Percentiles rank a stretch among this genome's conserved stretches.
These are phyloP conservation scores for Striga asiatica DNA, from an alignment of 257 asterid genomes.

Conservation along the genomic window DNA sequence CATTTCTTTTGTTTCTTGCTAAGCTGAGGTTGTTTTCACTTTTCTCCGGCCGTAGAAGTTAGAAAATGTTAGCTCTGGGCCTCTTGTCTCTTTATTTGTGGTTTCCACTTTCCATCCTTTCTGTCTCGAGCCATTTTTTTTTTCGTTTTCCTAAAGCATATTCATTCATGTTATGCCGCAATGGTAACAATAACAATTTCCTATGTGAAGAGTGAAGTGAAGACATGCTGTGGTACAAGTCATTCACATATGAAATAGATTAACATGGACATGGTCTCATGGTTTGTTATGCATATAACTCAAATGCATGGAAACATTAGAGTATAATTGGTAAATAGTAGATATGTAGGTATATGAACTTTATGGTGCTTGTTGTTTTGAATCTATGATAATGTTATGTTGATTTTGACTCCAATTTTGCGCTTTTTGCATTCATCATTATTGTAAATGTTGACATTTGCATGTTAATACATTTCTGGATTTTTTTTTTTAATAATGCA, in stretches of 20 bases:
- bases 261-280: not conserved
- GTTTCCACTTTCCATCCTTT: no score
- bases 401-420: not conserved
- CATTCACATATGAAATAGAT: not conserved
- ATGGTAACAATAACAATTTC: not conserved
- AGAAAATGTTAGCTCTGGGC: not conserved
- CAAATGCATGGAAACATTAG: not conserved
- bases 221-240: not conserved
- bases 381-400: not conserved
- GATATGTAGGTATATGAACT: no score
- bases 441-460: not conserved
- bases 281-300: not conserved
- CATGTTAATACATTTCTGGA: not conserved
- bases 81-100: no score
- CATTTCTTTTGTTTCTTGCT: not conserved
- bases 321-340: no score
- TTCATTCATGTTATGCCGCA: not conserved
- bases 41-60: not conserved
- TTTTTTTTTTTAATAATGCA: constrained; percentile 25
- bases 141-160: not conserved
- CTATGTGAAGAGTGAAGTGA: not conserved
- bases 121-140: no score
- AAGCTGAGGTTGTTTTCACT: not conserved
- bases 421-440: not conserved
- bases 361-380: no score